Conservation (phyloP, 1,139 yeast genomes). For the Wickerhamomyces sp. region DNA sequence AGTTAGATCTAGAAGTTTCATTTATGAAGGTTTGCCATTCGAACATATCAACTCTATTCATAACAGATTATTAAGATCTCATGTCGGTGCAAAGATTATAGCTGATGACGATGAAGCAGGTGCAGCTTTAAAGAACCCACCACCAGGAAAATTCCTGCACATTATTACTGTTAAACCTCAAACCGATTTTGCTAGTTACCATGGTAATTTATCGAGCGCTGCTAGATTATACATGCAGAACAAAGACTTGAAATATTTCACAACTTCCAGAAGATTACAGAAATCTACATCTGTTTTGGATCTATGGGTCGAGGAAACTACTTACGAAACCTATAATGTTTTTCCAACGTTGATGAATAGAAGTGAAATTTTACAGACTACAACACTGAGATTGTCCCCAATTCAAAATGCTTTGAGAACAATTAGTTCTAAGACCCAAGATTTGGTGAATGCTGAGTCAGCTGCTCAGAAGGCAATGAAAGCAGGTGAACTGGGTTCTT, state of each 20-base stretch:
- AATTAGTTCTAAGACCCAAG: conserved; percentile 64
- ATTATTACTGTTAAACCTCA: conserved; percentile 72
- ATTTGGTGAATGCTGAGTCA: conserved; percentile 64
- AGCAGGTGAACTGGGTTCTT: conserved; percentile 46
- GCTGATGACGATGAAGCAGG: conserved; percentile 63
- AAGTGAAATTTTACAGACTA: conserved; percentile 57
- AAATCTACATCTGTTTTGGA: conserved; percentile 72
- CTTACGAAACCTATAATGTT: conserved; percentile 67
- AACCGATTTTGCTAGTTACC: conserved; percentile 42
- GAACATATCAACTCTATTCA: conserved; percentile 85
- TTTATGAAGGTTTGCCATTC: conserved; percentile 83
- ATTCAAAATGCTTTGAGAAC: conserved; percentile 76
- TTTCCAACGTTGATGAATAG: conserved; percentile 91
- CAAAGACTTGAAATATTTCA: conserved; percentile 66
- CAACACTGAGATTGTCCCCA: conserved; percentile 71
- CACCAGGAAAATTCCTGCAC: conserved; percentile 70
- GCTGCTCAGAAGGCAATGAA: conserved; percentile 53
- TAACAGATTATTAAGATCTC: conserved; percentile 65
- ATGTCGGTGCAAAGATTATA: conserved; percentile 80
- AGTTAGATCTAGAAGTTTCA: conserved; percentile 69
- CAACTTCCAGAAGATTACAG: conserved; percentile 66
- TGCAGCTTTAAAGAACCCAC: conserved; percentile 42
- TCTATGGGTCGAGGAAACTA: conserved; percentile 85
- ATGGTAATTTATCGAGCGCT: conserved; percentile 40
- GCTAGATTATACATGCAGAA: conserved; percentile 68